Evolutionary conservation across 495 filamentous ascomycete species (phyloP).

Genomic region (Lindgomyces ingoldianus): DNA sequence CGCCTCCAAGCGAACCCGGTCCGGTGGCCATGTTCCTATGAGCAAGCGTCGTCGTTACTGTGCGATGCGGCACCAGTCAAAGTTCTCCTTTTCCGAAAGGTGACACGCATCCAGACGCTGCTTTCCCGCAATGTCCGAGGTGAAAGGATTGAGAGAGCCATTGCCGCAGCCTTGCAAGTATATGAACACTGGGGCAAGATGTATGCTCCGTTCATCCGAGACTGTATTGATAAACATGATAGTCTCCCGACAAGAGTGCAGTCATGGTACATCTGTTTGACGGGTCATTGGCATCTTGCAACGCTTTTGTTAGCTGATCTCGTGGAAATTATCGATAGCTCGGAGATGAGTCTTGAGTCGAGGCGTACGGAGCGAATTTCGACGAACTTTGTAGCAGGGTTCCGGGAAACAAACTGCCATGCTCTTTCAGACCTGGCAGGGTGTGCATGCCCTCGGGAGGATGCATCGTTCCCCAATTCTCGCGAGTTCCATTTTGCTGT

Average conservation of each 20-base stretch:
- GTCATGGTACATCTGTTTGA: slow-evolving; percentile 53
- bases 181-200: slow-evolving; percentile 51
- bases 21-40: slow-evolving; percentile 52
- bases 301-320: slow-evolving; percentile 50
- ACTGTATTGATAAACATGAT: slow-evolving; percentile 49
- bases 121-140: slow-evolving; percentile 38
- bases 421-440: slow-evolving; percentile 47
- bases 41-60: slow-evolving; percentile 46
- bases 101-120: slow-evolving; percentile 50
- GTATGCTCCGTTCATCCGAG: slow-evolving; percentile 50
- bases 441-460: slow-evolving; percentile 38
- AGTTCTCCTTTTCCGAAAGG: slow-evolving; percentile 52
- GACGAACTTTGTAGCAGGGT: slow-evolving; percentile 36
- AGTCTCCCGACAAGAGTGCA: slow-evolving; percentile 49
- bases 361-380: slow-evolving; percentile 39
- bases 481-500: slow-evolving; percentile 45
- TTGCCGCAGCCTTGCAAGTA: slow-evolving; percentile 45
- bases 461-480: slow-evolving; percentile 18
- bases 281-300: slow-evolving; percentile 54
- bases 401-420: slow-evolving; percentile 44
- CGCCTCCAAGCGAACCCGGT: slow-evolving; percentile 13
- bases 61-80: slow-evolving; percentile 53
- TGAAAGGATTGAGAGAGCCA: slow-evolving; percentile 45
- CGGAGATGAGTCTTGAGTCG: slow-evolving; percentile 34
- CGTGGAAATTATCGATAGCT: slow-evolving; percentile 48